phyloP scores from a whole-genome alignment of 345 rosid species.

The Eucalyptus decipiens region DNA sequence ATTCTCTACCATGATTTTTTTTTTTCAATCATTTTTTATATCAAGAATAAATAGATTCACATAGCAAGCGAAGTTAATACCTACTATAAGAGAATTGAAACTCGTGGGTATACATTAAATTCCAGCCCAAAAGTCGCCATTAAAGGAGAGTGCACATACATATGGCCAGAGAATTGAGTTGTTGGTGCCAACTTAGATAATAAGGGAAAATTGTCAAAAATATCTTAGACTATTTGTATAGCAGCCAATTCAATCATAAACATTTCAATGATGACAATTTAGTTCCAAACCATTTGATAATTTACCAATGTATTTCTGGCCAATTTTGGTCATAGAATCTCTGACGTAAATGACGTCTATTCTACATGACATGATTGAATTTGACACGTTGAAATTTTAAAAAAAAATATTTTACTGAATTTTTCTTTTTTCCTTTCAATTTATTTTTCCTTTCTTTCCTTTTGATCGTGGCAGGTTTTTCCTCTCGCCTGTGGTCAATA shows the following conservation, averaged over 20 bases:
- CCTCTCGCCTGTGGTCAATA: too few relatives aligned
- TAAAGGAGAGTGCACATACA: background rate
- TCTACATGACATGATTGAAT: background rate
- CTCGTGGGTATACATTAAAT: background rate
- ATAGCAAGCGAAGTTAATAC: background rate
- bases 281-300: background rate
- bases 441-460: background rate
- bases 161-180: background rate
- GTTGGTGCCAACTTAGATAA: background rate
- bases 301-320: background rate
- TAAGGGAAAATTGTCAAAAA: background rate
- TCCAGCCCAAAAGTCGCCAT: background rate
- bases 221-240: background rate
- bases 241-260: background rate
- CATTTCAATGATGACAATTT: too few relatives aligned
- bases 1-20: too few relatives aligned
- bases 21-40: too few relatives aligned
- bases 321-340: background rate
- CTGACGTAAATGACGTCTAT: rapidly evolving
- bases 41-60: background rate
- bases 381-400: too few relatives aligned
- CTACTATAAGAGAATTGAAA: background rate
- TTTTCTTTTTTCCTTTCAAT: too few relatives aligned
- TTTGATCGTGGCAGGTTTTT: rapidly evolving
- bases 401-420: rapidly evolving